A percentile compares a stretch with the other conserved stretches of the same genome.
phyloP scores from a whole-genome alignment of 2,329 filamentous ascomycete species.

The Basipetospora chlamydospora region DNA sequence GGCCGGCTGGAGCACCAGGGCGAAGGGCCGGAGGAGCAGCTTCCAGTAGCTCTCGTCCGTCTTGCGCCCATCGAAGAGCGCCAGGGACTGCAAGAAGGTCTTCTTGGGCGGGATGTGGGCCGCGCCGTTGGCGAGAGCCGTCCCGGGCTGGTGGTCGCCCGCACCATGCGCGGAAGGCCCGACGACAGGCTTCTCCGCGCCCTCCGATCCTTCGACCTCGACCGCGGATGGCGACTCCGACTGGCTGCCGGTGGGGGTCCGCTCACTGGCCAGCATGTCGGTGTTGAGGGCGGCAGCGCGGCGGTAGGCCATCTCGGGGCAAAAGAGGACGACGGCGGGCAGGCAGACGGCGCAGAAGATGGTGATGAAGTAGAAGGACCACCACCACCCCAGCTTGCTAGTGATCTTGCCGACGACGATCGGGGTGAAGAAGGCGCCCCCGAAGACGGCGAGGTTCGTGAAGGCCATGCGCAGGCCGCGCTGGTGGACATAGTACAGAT shows the following conservation, averaged over 20 bases:
- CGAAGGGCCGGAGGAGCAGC: slow-evolving; percentile 58
- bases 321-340: slow-evolving; percentile 59
- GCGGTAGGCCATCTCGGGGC: slow-evolving; percentile 71
- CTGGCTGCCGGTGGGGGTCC: slow-evolving; percentile 2
- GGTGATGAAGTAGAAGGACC: slow-evolving; percentile 78
- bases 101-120: slow-evolving; percentile 28
- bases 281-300: slow-evolving; percentile 55
- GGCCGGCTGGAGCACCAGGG: slow-evolving; percentile 69
- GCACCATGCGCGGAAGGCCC: too few relatives aligned
- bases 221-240: background rate
- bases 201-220: background rate
- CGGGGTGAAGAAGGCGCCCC: slow-evolving; percentile 53
- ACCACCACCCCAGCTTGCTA: slow-evolving; percentile 59
- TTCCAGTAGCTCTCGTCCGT: slow-evolving; percentile 59
- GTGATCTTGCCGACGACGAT: slow-evolving; percentile 87
- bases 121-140: background rate
- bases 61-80: slow-evolving; percentile 69
- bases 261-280: slow-evolving; percentile 37
- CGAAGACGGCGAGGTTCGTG: slow-evolving; percentile 42
- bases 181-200: slow-evolving; percentile 1
- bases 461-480: slow-evolving; percentile 80
- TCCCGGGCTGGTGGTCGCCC: background rate
- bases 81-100: slow-evolving; percentile 45
- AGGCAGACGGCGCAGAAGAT: slow-evolving; percentile 65
- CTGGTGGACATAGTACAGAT: slow-evolving; percentile 79